Base-by-base conservation (phyloP, 2,329 filamentous ascomycete genomes). In the Knufia petricola region DNA sequence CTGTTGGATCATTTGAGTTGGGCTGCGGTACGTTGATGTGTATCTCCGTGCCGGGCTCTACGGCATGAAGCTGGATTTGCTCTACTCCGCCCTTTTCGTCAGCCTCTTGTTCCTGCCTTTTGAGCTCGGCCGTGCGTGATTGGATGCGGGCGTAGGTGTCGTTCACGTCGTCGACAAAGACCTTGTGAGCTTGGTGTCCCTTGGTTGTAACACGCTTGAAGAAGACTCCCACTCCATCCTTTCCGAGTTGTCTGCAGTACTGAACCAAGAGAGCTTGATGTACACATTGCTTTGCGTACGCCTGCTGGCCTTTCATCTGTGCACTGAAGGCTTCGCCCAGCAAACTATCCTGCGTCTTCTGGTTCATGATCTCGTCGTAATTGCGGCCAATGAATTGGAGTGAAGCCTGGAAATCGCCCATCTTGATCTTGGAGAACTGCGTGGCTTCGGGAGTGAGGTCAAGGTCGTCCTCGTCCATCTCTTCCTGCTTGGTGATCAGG, bases 1-100 rank as follows among this genome's bases (percentile, higher is more conserved):
- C 72, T 6, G 69, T 69, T 1, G 78, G 76, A 46, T 89, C 81
- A 20, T 80, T 74, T 58, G 81, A 84, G 20, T 79, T 74, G 32
- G 74, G 73, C 0, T 84, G 73, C 10, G 92, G 90, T 32, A 94
- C 83, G 48, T 70, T 78, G 66, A 96, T 95, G 63, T 86, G 85
- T 64, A 98, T 95, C 52, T 85, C 83, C 2, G 90, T 95, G 41
- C 84, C 85, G 0, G 90, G 90, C 65, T 95, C 88, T 9, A 98
- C 89, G 12, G 92, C 90, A 64, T 98, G 92, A 40, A 98, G 76
- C 68, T 98, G 94, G 58, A 98, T 98, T 67, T 95, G 90, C 70
- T 98, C 92, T 8, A 94, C 84, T 17, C 84, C 87, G 20, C 75
- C 78, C 1, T 68, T 68, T 6, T 71, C 71, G 38, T 67, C 65